Base-by-base conservation (phyloP, 2,329 filamentous ascomycete species). In the Colletotrichum filicis region DNA sequence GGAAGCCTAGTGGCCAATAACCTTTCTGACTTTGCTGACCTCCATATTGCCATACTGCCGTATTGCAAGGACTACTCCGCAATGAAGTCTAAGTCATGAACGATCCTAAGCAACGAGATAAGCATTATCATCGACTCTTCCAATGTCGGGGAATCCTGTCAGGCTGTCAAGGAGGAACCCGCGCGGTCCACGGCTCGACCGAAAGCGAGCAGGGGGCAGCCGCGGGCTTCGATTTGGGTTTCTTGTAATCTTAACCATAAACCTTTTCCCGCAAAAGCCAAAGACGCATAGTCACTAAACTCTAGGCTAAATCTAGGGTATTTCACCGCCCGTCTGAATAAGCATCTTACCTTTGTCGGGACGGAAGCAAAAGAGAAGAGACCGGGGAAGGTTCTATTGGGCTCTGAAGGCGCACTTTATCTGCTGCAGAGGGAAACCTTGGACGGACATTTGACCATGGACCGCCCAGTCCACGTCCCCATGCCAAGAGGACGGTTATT, bases 161-260 rank as follows among this genome's bases (percentile, higher is more conserved):
- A 42, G 37, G 37, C 37, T 42, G 37, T 42, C 37, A 42, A 42
- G 14, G 26, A n/a, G 53, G 6, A 19, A 61, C 35, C 49, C 57
- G 32, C 24, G 64, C 37, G 16, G 16, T 1, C 22, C 56, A 52
- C 49, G 49, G 57, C 58, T 52, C 22, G 24, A 49, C 35, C 64
- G 52, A 63, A 52, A 62, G 28, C 52, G 37, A 56, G 16, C 46
- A 9, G 16, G 53, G 30, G 30, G 12, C 42, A 19, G 19, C 42
- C 16, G 8, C 42, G 42, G 42, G 42, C 19, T 49, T n/a, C n/a
- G 19, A 42, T 49, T 49, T 49, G 8, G 42, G 42, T 52, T 24
- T 52, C 22, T 52, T 32, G 42, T 6, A 61, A 68, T 71, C 68
- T 62, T 61, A 56, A 62, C 64, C 68, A 68, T 16, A 63, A 68